Conservation (phyloP, 2,329 filamentous ascomycete species). For the Microdochium bolleyi region DNA sequence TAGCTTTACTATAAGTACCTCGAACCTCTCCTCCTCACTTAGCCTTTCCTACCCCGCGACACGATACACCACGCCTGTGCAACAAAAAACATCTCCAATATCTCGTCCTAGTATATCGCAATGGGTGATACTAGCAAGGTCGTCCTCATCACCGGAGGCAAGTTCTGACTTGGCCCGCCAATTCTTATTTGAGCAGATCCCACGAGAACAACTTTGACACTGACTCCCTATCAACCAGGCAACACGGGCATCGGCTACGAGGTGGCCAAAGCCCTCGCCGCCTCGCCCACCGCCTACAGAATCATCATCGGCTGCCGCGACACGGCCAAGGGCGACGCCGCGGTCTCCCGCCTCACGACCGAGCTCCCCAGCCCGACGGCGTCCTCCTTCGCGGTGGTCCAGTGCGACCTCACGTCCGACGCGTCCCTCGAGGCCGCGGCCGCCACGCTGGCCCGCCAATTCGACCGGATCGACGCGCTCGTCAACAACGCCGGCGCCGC, state of each 20-base stretch:
- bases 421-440: slow-evolving; percentile 13
- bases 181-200: background rate
- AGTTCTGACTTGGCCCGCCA: background rate
- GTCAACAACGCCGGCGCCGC: slow-evolving; percentile 3
- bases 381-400: slow-evolving; percentile 4
- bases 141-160: background rate
- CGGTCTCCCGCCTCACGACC: slow-evolving; percentile 16
- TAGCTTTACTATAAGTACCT: too few relatives aligned
- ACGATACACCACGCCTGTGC: too few relatives aligned
- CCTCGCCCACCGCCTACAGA: background rate
- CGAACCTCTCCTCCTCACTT: too few relatives aligned
- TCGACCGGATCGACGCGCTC: slow-evolving; percentile 13
- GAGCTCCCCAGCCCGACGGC: slow-evolving; percentile 3
- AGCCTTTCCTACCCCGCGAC: too few relatives aligned
- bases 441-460: slow-evolving; percentile 8
- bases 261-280: background rate
- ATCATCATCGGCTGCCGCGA: slow-evolving; percentile 1
- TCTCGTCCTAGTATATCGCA: too few relatives aligned
- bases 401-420: slow-evolving; percentile 15
- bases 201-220: background rate
- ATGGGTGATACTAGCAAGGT: too few relatives aligned
- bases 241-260: slow-evolving; percentile 1
- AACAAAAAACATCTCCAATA: too few relatives aligned
- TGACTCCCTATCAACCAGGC: background rate
- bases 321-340: background rate